A percentile compares a stretch with the other conserved stretches of the same genome.
Conservation (phyloP, 768 basidiomycete genomes). For the Tylopilus balloui region DNA sequence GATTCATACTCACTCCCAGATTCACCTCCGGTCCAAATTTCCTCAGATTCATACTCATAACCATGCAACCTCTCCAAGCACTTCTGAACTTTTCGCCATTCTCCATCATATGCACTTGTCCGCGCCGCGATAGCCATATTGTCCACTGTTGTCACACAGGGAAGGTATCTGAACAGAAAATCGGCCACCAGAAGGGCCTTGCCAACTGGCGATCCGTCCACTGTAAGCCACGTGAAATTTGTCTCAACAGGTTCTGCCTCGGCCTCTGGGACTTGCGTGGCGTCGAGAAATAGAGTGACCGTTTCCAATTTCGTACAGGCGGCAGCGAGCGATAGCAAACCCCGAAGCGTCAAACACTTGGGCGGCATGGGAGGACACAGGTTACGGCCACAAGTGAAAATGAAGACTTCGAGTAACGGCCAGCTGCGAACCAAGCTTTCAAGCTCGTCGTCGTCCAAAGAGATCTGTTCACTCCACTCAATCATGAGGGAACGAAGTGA, state of each 20-base stretch:
- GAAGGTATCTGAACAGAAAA: constrained; percentile 8
- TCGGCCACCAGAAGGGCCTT: constrained; percentile 8
- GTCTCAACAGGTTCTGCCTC: neutral
- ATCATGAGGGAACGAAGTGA: constrained; percentile 6
- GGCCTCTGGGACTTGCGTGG: constrained; percentile 7
- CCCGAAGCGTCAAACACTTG: constrained; percentile 8
- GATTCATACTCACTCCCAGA: too few species aligned
- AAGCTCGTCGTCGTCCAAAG: constrained; percentile 8
- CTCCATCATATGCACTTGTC: constrained; percentile 1
- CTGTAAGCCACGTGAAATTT: neutral
- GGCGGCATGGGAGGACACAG: constrained; percentile 2
- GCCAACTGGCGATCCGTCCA: constrained; percentile 13
- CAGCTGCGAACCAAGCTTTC: constrained; percentile 4
- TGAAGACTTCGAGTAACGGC: constrained; percentile 3
- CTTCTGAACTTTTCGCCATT: neutral
- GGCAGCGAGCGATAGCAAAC: constrained; percentile 5
- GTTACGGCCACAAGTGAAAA: constrained; percentile 5
- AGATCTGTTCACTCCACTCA: constrained; percentile 11
- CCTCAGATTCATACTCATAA: too few species aligned
- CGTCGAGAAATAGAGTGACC: constrained; percentile 10
- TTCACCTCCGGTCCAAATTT: too few species aligned
- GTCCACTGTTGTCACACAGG: neutral
- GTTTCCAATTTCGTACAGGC: neutral
- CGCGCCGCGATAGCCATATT: too few species aligned
- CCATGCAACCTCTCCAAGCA: neutral